A percentile compares a stretch with the other conserved stretches of the same genome.
These are phyloP conservation scores for Goffeauzyma gilvescens DNA, from an alignment of 768 basidiomycete genomes.

Conservation along the genomic window DNA sequence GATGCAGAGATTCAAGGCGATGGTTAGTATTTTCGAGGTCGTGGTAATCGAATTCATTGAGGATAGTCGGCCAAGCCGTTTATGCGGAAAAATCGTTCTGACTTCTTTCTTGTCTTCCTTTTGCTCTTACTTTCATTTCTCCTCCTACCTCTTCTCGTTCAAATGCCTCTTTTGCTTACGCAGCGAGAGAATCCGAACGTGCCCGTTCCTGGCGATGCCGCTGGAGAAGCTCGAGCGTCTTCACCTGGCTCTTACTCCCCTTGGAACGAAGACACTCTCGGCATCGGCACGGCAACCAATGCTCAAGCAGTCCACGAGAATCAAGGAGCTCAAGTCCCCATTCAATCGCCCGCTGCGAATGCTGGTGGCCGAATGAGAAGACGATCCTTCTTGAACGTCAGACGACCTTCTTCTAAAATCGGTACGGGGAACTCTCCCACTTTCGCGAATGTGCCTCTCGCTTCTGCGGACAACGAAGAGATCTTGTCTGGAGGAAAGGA, in stretches of 20 bases:
- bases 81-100: no score
- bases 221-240: neutral
- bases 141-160: no score
- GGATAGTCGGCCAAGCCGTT: neutral
- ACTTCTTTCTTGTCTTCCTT: no score
- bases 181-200: slow-evolving; percentile 18
- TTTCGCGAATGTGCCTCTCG: no score
- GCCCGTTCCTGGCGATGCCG: slow-evolving; percentile 2
- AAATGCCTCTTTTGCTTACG: neutral
- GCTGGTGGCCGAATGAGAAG: no score
- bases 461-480: no score
- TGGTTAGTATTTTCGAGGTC: slow-evolving; percentile 25
- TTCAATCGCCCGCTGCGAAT: no score
- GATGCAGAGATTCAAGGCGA: slow-evolving; percentile 32
- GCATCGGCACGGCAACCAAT: slow-evolving; percentile 2
- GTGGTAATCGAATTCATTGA: slow-evolving; percentile 13
- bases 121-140: no score
- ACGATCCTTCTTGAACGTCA: no score
- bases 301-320: neutral
- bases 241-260: slow-evolving; percentile 7
- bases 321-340: neutral
- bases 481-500: no score
- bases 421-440: no score
- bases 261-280: slow-evolving; percentile 3
- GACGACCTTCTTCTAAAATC: no score